Evolutionary conservation across 148 eudicot genomes (phyloP).

Genomic region (Rhododendron molle): DNA sequence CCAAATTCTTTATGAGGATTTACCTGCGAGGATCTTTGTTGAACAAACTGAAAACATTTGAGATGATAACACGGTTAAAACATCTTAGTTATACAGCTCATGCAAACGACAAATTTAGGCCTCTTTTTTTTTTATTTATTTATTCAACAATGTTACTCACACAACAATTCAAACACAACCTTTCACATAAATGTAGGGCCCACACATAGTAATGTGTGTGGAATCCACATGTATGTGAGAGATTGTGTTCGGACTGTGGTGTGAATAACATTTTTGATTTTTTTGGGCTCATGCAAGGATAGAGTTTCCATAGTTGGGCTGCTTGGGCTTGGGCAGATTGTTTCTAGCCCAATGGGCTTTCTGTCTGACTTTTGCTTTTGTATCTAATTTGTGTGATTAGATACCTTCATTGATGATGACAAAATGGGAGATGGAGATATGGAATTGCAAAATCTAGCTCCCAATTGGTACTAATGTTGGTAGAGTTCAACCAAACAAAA

Average conservation of each 20-base stretch:
- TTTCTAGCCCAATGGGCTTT: background rate
- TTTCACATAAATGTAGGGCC: too few species aligned
- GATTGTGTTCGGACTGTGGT: too few species aligned
- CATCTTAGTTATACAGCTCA: background rate
- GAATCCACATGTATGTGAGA: too few species aligned
- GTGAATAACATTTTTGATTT: too few species aligned
- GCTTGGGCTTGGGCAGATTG: background rate
- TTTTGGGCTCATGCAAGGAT: background rate
- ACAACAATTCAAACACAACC: too few species aligned
- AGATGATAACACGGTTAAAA: background rate
- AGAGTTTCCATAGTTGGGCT: background rate
- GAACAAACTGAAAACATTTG: too few species aligned
- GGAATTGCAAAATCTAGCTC: slow-evolving; percentile 26
- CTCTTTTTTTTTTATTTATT: too few species aligned
- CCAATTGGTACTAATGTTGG: slow-evolving; percentile 44
- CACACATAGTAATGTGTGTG: too few species aligned
- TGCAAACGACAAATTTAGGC: background rate
- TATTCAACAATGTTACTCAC: too few species aligned
- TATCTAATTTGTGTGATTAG: slow-evolving; percentile 18
- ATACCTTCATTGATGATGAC: slow-evolving; percentile 40
- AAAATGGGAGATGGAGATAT: slow-evolving; percentile 36
- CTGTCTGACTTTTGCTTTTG: background rate
- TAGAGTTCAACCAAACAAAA: slow-evolving; percentile 38
- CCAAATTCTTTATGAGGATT: too few species aligned
- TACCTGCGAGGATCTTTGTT: too few species aligned